These are phyloP conservation scores for Heterobasidion occidentale DNA, from an alignment of 1,284 basidiomycete genomes.

Conservation along the genomic window DNA sequence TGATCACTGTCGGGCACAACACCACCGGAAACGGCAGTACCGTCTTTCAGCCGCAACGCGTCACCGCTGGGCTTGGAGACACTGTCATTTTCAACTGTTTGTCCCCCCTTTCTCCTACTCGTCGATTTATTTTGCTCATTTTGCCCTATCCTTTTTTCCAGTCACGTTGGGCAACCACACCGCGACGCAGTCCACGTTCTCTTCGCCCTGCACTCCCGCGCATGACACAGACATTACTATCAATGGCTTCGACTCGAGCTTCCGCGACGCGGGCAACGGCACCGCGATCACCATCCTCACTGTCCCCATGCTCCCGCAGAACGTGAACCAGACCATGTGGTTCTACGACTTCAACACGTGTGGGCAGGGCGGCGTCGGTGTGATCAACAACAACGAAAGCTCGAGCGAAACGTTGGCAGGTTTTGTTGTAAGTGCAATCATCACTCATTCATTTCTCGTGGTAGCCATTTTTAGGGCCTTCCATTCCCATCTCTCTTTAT, in stretches of 20 bases:
- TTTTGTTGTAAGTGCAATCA: slow-evolving; percentile 33
- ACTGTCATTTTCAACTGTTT: slow-evolving; percentile 49
- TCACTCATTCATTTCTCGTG: neutral
- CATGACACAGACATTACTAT: slow-evolving; percentile 36
- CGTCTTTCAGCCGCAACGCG: slow-evolving; percentile 38
- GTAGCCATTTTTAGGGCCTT: neutral
- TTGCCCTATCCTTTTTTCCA: slow-evolving; percentile 14
- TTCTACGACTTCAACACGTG: slow-evolving; percentile 53
- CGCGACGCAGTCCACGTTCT: slow-evolving; percentile 48
- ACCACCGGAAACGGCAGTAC: slow-evolving; percentile 31
- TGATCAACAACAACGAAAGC: slow-evolving; percentile 45
- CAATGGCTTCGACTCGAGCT: slow-evolving; percentile 51
- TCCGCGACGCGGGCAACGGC: slow-evolving; percentile 39
- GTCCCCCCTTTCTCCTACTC: slow-evolving; percentile 4
- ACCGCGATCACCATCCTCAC: slow-evolving; percentile 34
- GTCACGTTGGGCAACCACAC: slow-evolving; percentile 52
- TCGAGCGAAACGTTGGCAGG: slow-evolving; percentile 42
- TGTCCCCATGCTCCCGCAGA: slow-evolving; percentile 32
- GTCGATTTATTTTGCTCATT: neutral
- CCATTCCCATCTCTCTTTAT: neutral
- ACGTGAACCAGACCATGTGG: slow-evolving; percentile 44
- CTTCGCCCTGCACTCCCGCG: slow-evolving; percentile 39
- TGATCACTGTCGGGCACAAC: slow-evolving; percentile 41
- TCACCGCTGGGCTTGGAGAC: slow-evolving; percentile 40
- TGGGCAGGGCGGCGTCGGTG: slow-evolving; percentile 50